Conservation (phyloP, 768 basidiomycete species). For the Tylopilus rubrobrunneus region DNA sequence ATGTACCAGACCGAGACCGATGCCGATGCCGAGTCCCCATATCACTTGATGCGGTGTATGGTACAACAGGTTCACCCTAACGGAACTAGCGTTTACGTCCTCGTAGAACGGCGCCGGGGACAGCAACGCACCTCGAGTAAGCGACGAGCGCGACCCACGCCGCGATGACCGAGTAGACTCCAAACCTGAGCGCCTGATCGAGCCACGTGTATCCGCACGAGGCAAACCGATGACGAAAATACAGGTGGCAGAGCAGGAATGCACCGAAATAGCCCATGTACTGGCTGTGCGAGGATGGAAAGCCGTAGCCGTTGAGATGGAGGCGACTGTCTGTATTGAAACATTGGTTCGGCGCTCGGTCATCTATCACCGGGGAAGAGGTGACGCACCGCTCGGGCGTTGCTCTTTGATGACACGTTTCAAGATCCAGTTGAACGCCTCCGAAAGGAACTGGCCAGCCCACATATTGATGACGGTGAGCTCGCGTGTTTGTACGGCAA, state of each 20-base stretch:
- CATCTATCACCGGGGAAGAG: neutral
- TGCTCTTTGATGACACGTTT: slow-evolving; percentile 67
- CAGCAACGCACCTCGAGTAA: slow-evolving; percentile 64
- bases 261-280: slow-evolving; percentile 86
- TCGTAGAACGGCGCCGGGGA: neutral
- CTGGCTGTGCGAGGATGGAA: slow-evolving; percentile 87
- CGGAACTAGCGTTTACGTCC: neutral
- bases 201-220: slow-evolving; percentile 48
- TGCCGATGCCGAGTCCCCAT: slow-evolving; percentile 72
- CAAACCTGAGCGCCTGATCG: slow-evolving; percentile 47
- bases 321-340: slow-evolving; percentile 12
- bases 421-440: slow-evolving; percentile 63
- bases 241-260: slow-evolving; percentile 71
- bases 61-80: slow-evolving; percentile 67
- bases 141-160: slow-evolving; percentile 65
- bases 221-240: slow-evolving; percentile 62
- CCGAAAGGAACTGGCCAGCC: slow-evolving; percentile 72
- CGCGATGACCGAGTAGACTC: slow-evolving; percentile 47
- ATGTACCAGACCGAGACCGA: slow-evolving; percentile 45
- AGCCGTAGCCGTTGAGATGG: slow-evolving; percentile 65
- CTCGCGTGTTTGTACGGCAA: slow-evolving; percentile 74
- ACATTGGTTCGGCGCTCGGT: neutral
- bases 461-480: slow-evolving; percentile 80
- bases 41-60: slow-evolving; percentile 69
- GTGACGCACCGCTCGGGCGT: slow-evolving; percentile 56